These are phyloP conservation scores for Phanerochaete carnosa DNA, from an alignment of 768 basidiomycete genomes.

Conservation along the genomic window DNA sequence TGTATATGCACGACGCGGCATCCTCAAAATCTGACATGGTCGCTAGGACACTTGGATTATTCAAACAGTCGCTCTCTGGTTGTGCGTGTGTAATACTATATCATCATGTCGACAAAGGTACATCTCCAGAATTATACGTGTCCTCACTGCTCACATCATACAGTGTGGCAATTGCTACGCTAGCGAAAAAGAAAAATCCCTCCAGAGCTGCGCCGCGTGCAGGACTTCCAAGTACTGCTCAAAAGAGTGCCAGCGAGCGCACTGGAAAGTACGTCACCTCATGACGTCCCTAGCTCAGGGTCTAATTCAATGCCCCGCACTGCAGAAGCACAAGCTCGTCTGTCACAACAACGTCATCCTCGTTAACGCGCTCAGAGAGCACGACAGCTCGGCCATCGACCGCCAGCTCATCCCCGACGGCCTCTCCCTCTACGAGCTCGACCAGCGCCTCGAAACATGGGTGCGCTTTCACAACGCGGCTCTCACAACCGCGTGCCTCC, in stretches of 20 bases:
- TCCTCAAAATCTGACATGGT: neutral
- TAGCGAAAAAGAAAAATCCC: constrained; percentile 11
- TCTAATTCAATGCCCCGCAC: neutral
- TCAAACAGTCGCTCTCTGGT: neutral
- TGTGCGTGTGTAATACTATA: neutral
- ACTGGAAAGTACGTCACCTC: constrained; percentile 20
- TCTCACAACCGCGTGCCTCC: constrained; percentile 28
- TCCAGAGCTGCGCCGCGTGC: constrained; percentile 14
- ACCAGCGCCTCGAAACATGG: constrained; percentile 32
- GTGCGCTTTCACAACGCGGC: constrained; percentile 26
- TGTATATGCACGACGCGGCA: neutral
- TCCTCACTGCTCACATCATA: neutral
- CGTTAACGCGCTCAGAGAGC: constrained; percentile 13
- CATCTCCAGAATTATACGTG: neutral
- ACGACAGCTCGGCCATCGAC: constrained; percentile 13
- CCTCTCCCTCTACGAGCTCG: constrained; percentile 26
- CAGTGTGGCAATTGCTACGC: constrained; percentile 18
- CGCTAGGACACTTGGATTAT: neutral
- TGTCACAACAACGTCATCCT: constrained; percentile 19
- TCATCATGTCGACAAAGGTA: neutral
- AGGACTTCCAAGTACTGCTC: constrained; percentile 21
- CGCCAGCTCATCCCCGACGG: constrained; percentile 19
- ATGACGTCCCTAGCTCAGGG: neutral
- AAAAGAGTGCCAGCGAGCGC: constrained; percentile 22
- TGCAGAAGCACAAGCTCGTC: constrained; percentile 19